Evolutionary conservation across 1,139 yeast species (phyloP), one percentile per base, ranked within the genome.

Genomic region (Debaryomyces fabryi): DNA sequence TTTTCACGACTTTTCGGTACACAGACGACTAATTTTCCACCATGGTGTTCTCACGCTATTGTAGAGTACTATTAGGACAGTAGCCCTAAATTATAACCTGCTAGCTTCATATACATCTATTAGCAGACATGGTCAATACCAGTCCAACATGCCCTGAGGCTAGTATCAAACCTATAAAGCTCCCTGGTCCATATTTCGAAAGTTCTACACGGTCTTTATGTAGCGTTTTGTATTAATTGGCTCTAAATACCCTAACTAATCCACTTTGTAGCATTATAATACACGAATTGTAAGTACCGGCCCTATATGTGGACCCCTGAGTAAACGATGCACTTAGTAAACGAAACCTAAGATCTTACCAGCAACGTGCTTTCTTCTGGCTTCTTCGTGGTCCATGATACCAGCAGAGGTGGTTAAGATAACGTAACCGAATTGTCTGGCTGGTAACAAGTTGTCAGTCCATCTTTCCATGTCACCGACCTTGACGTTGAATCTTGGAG

Each of bases 301-400:
- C 10, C 34, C 34, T 18, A 30, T n/a, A 8, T 13, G 18, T 13
- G 34, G 34, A 13, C 35, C 35, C 10, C 21, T 18, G 35, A 15
- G 21, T 13, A 35, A 36, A 33, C 44, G 30, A 50, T 45, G 46
- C 49, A 56, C 48, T 72, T 86, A 90, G 83, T 92, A 92, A 59
- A 92, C 97, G 76, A 88, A 92, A 69, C 98, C 98, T 70, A 92
- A 85, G 71, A 92, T 86, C 81, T 92, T 92, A 76, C 98, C 98
- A 64, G 97, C 90, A 65, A 92, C 98, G 78, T 93, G 98, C 88
- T 93, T 93, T 86, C 98, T 88, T 86, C 97, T 91, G 66, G 99
- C 99, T 82, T 93, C 99, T 82, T 93, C 99, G 81, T 93, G 99
- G 83, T 93, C 98, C 97, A 93, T 91, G 67, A 93, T 93, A 79